Base-by-base conservation (phyloP, 2,329 filamentous ascomycete species). In the Colletotrichum spaethianum region DNA sequence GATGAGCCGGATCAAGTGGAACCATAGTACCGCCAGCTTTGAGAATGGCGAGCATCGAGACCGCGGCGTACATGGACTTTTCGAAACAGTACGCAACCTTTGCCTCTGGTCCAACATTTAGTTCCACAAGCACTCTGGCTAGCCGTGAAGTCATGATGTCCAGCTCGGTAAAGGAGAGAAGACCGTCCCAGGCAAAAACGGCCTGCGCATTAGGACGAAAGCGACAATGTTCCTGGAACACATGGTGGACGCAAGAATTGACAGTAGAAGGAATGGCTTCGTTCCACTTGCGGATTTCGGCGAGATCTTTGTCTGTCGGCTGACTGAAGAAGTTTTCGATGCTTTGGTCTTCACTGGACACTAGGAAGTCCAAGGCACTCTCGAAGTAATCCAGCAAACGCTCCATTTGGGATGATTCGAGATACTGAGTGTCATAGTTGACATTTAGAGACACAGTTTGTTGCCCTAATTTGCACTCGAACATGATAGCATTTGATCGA, bases 21-120 rank as follows among this genome's bases (percentile, higher is more conserved):
- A 80, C 78, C 50, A 80, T 79, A 1, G 77, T 77, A 14, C 76
- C 80, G 4, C 81, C 81, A 2, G 80, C 72, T 64, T 80, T 81
- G 61, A 81, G 76, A 3, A 80, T 67, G 7, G 75, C 80, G 1
- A 82, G 52, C 60, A 81, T 78, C 2, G 76, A 77, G 7, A 81
- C 75, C 4, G 78, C 50, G 23, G 77, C 73, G 73, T 74, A 77
- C 9, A 64, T 68, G 3, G 77, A 79, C 70, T 80, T 81, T 16
- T 79, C 76, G 36, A 78, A 77, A 53, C 75, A 79, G 3, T 81
- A 63, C 1, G 75, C 75, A 0, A 81, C 75, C n/a, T 76, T 72
- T 7, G 63, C 69, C 20, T 74, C 74, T 36, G 63, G 69, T 11
- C 72, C 75, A 23, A 78, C 74, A n/a, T 76, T 74, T 7, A 74